These are phyloP conservation scores for Cladosporium sp. DNA, from an alignment of 2,329 filamentous ascomycete genomes.

Conservation along the genomic window DNA sequence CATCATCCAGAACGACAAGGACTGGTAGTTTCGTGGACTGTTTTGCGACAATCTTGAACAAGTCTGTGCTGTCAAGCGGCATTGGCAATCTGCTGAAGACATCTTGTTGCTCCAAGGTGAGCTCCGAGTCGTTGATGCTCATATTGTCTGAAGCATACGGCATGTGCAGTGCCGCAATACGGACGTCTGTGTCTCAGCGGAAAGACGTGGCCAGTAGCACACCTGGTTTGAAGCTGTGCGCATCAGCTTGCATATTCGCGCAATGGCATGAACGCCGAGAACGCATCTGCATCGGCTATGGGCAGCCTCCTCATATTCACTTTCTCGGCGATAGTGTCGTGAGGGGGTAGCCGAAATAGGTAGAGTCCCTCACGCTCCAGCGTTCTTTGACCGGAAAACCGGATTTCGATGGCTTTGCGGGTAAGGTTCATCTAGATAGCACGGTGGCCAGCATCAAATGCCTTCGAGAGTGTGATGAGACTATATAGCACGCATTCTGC, in stretches of 20 bases:
- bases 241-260: neutral
- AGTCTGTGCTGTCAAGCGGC: neutral
- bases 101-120: neutral
- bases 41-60: constrained; percentile 2
- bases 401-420: neutral
- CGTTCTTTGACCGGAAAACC: neutral
- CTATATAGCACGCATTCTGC: neutral
- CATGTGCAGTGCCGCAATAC: neutral
- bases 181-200: neutral
- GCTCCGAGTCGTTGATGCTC: neutral
- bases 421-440: too few species aligned
- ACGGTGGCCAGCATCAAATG: too few species aligned
- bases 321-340: neutral
- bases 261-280: neutral
- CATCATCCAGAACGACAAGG: constrained; percentile 19
- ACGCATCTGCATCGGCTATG: neutral
- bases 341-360: neutral
- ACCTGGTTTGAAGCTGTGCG: neutral
- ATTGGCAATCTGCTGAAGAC: neutral
- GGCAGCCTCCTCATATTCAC: neutral
- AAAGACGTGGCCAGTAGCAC: neutral
- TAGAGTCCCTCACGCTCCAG: neutral
- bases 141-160: neutral
- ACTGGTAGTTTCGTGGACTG: constrained; percentile 7
- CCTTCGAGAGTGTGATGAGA: too few species aligned